phyloP scores from a whole-genome alignment of 768 basidiomycete genomes.

The Leccinum disarticulatum region DNA sequence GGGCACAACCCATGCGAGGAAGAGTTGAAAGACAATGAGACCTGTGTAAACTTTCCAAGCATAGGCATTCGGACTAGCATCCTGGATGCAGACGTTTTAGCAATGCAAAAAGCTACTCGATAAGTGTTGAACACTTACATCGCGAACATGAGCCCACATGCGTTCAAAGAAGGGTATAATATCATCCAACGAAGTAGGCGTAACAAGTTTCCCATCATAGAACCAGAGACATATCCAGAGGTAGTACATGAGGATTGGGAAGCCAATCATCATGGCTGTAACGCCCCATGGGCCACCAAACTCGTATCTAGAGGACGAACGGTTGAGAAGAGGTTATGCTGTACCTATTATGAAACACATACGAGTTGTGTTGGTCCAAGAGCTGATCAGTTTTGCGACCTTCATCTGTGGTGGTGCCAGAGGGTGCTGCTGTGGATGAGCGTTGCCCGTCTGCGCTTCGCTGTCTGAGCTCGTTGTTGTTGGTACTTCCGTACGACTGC shows the following conservation, averaged over 20 bases:
- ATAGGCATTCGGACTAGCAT: slow-evolving; percentile 86
- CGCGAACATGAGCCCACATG: slow-evolving; percentile 85
- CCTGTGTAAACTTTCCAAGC: slow-evolving; percentile 91
- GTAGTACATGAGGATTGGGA: slow-evolving; percentile 97
- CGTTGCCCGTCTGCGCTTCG: slow-evolving; percentile 20
- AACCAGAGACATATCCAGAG: slow-evolving; percentile 97
- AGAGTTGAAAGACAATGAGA: slow-evolving; percentile 84
- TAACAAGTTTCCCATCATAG: slow-evolving; percentile 81
- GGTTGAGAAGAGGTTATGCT: slow-evolving; percentile 5
- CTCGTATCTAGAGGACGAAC: slow-evolving; percentile 64
- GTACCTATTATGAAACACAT: slow-evolving; percentile 17
- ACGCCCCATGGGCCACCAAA: slow-evolving; percentile 96
- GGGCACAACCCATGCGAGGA: slow-evolving; percentile 89
- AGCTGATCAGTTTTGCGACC: slow-evolving; percentile 73
- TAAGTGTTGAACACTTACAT: slow-evolving; percentile 46
- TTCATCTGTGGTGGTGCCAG: slow-evolving; percentile 53
- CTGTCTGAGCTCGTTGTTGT: slow-evolving; percentile 30
- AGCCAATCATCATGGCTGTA: slow-evolving; percentile 88
- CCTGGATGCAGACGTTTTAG: slow-evolving; percentile 45
- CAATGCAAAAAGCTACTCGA: background rate
- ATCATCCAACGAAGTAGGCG: slow-evolving; percentile 67
- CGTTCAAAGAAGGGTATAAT: slow-evolving; percentile 72
- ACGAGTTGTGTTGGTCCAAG: slow-evolving; percentile 70
- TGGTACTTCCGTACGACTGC: slow-evolving; percentile 27
- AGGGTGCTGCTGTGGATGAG: slow-evolving; percentile 10